Base-by-base conservation (phyloP, 1,284 basidiomycete genomes). In the Rhodotorula sp. region DNA sequence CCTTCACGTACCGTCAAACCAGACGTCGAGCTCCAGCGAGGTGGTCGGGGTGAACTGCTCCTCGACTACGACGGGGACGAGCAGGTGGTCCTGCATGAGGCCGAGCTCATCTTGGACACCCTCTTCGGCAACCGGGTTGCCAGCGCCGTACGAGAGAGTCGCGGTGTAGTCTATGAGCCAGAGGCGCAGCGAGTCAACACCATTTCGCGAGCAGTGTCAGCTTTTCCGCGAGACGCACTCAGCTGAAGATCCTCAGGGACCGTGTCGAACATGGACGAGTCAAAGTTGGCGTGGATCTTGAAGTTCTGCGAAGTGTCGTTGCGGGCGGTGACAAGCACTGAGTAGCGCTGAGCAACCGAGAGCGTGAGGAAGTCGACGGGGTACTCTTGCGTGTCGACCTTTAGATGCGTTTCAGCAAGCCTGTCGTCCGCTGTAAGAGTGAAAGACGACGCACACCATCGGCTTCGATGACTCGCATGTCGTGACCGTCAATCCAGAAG, bases 311-410 rank as follows among this genome's bases (percentile, higher is more conserved):
- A 84, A 0, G 91, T 90, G 77, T 93, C 91, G 81, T 94, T 93
- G 67, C 90, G 88, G 16, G 96, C 93, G 27, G 89, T 90, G 61
- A 97, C 91, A 60, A 97, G 88, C 62, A 98, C 84, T 0, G 92
- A 94, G 82, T 95, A 97, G n/a, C 95, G 88, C 81, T 98, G 95
- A 0, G 94, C 94, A 59, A 91, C 92, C 9, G 91, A 86, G 69
- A 97, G 74, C 55, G 87, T 86, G 64, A 97, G 78, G 48, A 89
- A 80, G 78, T 92, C 89, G 69, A 89, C 87, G 0, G 88, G 85
- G 66, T 84, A 89, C 72, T 89, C 88, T 78, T 90, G 85, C 4
- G 89, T 85, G 81, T 97, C 94, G 7, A 67, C 19, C 61, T 62
- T 49, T 7, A 16, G 14, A 1, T 3, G 12, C 12, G 89, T 90